These are phyloP conservation scores for Deuterostichococcus epilithicus DNA, from an alignment of 139 green algal genomes.

Conservation along the genomic window DNA sequence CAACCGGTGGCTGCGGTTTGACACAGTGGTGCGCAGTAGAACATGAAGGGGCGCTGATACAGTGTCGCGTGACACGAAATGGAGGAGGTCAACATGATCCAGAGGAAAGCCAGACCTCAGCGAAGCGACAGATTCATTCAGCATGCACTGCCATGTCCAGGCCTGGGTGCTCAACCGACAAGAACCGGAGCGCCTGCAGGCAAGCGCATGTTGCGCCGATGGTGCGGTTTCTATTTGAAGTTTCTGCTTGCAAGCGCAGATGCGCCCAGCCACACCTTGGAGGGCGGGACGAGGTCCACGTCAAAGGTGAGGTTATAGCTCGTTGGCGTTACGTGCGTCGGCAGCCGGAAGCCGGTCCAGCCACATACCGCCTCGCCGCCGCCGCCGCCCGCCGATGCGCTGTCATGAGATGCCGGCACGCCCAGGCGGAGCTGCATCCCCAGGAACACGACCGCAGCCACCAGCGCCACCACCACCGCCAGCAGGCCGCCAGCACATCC, in stretches of 20 bases:
- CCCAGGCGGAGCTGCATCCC: background rate
- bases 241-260: too few species aligned
- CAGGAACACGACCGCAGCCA: background rate
- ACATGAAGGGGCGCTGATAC: background rate
- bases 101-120: background rate
- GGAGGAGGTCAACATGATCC: background rate
- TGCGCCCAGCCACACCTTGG: background rate
- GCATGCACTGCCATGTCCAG: slow-evolving; percentile 7
- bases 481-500: background rate
- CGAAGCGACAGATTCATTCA: too few species aligned
- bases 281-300: slow-evolving; percentile 29
- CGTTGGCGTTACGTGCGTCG: slow-evolving; percentile 22
- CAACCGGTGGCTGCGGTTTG: background rate
- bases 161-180: too few species aligned
- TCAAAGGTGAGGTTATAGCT: slow-evolving; percentile 53
- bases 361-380: slow-evolving; percentile 23
- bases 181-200: too few species aligned
- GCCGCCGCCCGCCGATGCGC: too few species aligned
- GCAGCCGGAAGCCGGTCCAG: slow-evolving; percentile 46
- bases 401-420: background rate
- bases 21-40: background rate
- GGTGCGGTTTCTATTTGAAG: too few species aligned
- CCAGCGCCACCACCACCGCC: background rate
- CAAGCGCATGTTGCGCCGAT: too few species aligned
- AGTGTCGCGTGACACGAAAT: background rate